Evolutionary conservation across 129 eudicot genomes (phyloP).

Genomic region (Scalesia atractyloides): DNA sequence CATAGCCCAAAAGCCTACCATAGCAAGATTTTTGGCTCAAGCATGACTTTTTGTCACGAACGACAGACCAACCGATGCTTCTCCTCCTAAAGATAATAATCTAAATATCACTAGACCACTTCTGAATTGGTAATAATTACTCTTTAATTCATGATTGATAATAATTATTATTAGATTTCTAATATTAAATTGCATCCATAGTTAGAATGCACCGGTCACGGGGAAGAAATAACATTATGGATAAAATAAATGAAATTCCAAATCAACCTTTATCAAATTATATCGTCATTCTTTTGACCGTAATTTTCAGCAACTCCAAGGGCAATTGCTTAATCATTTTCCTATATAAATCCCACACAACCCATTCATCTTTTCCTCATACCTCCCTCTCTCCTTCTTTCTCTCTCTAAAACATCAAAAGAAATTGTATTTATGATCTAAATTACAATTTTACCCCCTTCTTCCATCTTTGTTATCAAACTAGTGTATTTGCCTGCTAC

Average conservation of each 20-base stretch:
- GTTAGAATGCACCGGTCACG: not conserved
- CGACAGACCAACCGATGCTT: too few species aligned
- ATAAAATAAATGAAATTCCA: not conserved
- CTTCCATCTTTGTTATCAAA: not conserved
- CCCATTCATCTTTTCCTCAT: slow-evolving; percentile 7
- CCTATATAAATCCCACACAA: slow-evolving; percentile 26
- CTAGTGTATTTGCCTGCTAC: too few species aligned
- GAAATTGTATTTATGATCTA: not conserved
- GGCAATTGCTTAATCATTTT: not conserved
- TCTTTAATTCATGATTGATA: not conserved
- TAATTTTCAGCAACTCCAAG: slow-evolving; percentile 32
- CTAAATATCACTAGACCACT: too few species aligned
- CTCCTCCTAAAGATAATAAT: too few species aligned
- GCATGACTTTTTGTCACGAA: too few species aligned
- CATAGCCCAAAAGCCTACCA: too few species aligned
- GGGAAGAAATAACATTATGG: not conserved
- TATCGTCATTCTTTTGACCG: slow-evolving; percentile 15
- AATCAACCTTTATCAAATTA: not conserved
- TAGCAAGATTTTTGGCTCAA: too few species aligned
- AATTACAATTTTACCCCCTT: slow-evolving; percentile 13
- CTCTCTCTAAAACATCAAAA: not conserved
- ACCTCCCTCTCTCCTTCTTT: not conserved
- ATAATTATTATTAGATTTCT: not conserved
- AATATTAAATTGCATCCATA: not conserved
- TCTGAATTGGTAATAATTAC: too few species aligned